Evolutionary conservation across 179 eudicot genomes (phyloP).

Genomic region (Silene coronaria): DNA sequence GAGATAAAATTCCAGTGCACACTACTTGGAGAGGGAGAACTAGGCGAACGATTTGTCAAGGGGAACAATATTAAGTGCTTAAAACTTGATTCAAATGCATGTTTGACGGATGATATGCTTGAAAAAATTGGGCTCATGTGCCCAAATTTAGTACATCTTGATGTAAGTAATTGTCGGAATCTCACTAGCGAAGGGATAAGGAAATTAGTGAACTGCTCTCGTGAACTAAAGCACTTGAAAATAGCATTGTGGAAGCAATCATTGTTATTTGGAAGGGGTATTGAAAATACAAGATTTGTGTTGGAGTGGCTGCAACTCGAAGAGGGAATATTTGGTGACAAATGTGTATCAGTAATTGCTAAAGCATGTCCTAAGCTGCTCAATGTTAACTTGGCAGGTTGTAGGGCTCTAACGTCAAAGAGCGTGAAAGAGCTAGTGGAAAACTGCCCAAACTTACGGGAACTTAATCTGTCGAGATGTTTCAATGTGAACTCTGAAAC

Average conservation of each 20-base stretch:
- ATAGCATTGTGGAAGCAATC: not conserved
- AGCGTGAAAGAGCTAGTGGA: not conserved
- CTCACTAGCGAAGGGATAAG: not conserved
- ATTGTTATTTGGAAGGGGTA: not conserved
- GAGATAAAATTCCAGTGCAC: not conserved
- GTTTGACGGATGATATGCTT: not conserved
- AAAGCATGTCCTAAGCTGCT: not conserved
- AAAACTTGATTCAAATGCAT: not conserved
- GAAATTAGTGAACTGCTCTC: not conserved
- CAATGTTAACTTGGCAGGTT: not conserved
- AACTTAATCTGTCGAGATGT: not conserved
- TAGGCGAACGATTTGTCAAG: not conserved
- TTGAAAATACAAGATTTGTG: not conserved
- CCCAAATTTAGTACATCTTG: not conserved
- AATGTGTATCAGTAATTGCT: not conserved
- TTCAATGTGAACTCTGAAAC: not conserved
- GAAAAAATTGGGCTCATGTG: not conserved
- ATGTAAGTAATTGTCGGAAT: not conserved
- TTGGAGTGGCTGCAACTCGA: not conserved
- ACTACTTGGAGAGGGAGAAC: not conserved
- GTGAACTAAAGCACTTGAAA: not conserved
- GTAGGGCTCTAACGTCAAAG: not conserved
- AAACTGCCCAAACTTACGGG: not conserved
- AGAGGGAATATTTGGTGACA: not conserved
- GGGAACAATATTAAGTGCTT: not conserved